Evolutionary conservation across 345 rosid species (phyloP).

Genomic region (Angophora floribunda): DNA sequence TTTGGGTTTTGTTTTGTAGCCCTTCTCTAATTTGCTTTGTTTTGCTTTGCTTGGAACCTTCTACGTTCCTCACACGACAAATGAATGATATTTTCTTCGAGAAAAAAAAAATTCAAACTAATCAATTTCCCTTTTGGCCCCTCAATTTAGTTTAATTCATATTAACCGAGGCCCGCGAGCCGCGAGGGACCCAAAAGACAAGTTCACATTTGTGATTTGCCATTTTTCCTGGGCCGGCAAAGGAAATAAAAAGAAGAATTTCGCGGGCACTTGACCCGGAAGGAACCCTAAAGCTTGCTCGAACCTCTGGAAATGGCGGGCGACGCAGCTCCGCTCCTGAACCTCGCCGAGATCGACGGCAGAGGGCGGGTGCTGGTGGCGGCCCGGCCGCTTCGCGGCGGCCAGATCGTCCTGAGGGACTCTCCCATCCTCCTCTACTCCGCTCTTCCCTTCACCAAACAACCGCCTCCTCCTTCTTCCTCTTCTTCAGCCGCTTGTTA

Average conservation of each 20-base stretch:
- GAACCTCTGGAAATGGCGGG: background rate
- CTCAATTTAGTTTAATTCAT: background rate
- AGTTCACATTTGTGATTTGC: background rate
- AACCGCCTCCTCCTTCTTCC: background rate
- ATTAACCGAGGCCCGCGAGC: background rate
- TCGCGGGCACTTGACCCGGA: background rate
- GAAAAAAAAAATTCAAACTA: background rate
- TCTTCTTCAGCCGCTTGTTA: slow-evolving; percentile 9
- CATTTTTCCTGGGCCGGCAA: background rate
- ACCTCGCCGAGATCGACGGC: slow-evolving; percentile 44
- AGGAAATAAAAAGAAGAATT: background rate
- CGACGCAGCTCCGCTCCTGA: slow-evolving; percentile 13
- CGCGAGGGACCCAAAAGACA: background rate
- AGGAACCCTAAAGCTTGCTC: background rate
- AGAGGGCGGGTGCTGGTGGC: slow-evolving; percentile 66
- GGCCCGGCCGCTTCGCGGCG: slow-evolving; percentile 41
- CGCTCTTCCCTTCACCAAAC: slow-evolving; percentile 32
- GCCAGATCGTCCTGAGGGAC: slow-evolving; percentile 59
- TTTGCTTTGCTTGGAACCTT: background rate
- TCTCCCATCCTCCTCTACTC: slow-evolving; percentile 78
- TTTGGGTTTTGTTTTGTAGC: background rate
- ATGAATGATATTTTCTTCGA: background rate
- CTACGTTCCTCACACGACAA: background rate
- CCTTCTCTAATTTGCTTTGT: too few species aligned
- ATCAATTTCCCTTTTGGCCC: background rate